Conservation (phyloP, 2,329 filamentous ascomycete genomes). For the Calonectria pseudoturangicola region DNA sequence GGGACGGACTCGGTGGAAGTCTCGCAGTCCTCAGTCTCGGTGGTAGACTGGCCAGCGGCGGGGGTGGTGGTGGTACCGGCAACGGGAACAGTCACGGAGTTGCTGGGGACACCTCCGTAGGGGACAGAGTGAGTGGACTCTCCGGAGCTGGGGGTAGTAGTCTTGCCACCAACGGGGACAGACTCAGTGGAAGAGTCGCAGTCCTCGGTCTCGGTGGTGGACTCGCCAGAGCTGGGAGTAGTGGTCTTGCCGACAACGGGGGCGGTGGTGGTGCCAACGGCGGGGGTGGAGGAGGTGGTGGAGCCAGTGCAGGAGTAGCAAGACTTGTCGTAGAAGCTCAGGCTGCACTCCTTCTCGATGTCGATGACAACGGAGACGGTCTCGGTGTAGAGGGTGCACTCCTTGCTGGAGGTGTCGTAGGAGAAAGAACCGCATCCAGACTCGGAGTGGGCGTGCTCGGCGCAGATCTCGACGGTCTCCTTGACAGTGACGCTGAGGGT, state of each 20-base stretch:
- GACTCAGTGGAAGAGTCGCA: neutral
- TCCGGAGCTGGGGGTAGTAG: constrained; percentile 19
- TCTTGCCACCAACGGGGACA: neutral
- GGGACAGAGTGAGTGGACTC: constrained; percentile 27
- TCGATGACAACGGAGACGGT: constrained; percentile 12
- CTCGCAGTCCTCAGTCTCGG: constrained; percentile 35
- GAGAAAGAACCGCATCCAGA: constrained; percentile 6
- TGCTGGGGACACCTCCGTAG: neutral
- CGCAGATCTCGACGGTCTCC: constrained; percentile 2
- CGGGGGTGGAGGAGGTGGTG: constrained; percentile 1
- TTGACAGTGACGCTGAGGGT: neutral
- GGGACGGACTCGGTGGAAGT: neutral
- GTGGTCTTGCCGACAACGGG: constrained; percentile 22
- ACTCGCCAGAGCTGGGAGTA: constrained; percentile 11
- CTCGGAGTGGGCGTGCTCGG: neutral
- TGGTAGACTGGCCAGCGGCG: neutral
- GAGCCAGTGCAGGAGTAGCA: neutral
- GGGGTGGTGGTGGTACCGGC: constrained; percentile 15
- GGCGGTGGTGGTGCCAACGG: neutral
- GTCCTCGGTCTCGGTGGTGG: constrained; percentile 30
- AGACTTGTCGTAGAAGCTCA: constrained; percentile 21
- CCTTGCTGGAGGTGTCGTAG: neutral
- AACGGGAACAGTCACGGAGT: constrained; percentile 30
- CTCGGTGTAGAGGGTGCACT: neutral
- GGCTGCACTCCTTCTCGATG: neutral